Percentiles rank a stretch among this genome's conserved stretches.
These are phyloP conservation scores for Colletotrichum chlorophyti DNA, from an alignment of 2,329 filamentous ascomycete genomes.

Conservation along the genomic window DNA sequence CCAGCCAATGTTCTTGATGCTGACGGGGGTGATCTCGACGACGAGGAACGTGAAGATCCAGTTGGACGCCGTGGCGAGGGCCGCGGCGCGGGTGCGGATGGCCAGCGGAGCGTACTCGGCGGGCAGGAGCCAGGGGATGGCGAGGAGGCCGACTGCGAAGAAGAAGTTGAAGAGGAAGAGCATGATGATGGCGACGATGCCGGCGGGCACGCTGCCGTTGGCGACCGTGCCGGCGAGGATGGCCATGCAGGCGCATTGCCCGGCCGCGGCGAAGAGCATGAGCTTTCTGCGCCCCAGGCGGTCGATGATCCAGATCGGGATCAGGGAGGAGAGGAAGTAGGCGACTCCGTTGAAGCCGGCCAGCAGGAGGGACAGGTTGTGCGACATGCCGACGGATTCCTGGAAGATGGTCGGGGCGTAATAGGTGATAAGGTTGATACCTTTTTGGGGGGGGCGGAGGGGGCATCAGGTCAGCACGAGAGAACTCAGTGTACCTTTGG, in stretches of 20 bases:
- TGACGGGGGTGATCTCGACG: slow-evolving; percentile 46
- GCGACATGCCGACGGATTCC: slow-evolving; percentile 48
- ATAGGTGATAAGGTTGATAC: slow-evolving; percentile 43
- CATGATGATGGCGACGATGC: slow-evolving; percentile 51
- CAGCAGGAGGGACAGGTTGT: slow-evolving; percentile 54
- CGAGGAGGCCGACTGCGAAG: slow-evolving; percentile 48
- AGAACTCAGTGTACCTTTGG: too few species aligned
- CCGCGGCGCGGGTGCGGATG: slow-evolving; percentile 45
- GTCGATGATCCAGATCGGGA: slow-evolving; percentile 44
- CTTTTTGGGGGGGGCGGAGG: too few species aligned
- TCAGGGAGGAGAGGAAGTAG: slow-evolving; percentile 39
- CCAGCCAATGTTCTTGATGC: slow-evolving; percentile 44
- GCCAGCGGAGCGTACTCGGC: slow-evolving; percentile 51
- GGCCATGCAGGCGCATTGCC: slow-evolving; percentile 51
- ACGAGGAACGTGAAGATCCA: slow-evolving; percentile 44
- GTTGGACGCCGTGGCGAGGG: slow-evolving; percentile 46
- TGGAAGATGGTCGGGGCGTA: slow-evolving; percentile 53
- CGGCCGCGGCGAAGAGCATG: slow-evolving; percentile 56
- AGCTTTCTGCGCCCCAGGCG: slow-evolving; percentile 62
- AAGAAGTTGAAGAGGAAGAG: slow-evolving; percentile 51
- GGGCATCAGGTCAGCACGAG: too few species aligned
- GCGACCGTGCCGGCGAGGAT: slow-evolving; percentile 51
- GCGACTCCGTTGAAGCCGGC: slow-evolving; percentile 58
- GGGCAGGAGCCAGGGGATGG: slow-evolving; percentile 47
- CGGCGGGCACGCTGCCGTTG: slow-evolving; percentile 42